phyloP scores from a whole-genome alignment of 2,329 filamentous ascomycete species.

The Rutstroemia sydowiana region DNA sequence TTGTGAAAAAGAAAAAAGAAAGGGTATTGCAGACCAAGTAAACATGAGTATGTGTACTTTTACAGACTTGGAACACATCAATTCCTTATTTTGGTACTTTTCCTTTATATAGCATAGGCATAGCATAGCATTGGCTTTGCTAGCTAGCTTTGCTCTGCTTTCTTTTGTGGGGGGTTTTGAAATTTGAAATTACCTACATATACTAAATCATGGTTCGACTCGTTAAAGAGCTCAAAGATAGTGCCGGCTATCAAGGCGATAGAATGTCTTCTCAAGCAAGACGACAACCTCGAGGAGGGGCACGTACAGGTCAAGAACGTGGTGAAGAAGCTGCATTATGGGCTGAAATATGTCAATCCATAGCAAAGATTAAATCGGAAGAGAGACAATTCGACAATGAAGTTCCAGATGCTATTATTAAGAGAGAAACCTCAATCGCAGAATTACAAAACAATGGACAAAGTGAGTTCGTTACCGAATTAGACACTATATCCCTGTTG shows the following conservation, averaged over 20 bases:
- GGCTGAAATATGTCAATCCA: constrained; percentile 10
- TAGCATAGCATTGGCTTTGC: no score
- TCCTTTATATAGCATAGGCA: no score
- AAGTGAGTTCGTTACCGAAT: constrained; percentile 10
- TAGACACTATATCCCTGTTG: not conserved
- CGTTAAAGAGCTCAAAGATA: not conserved
- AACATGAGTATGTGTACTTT: no score
- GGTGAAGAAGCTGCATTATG: constrained; percentile 15
- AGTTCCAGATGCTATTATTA: constrained; percentile 15
- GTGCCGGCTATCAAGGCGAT: not conserved
- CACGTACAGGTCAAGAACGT: constrained; percentile 14
- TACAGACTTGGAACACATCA: no score
- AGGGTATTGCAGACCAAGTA: no score
- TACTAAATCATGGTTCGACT: not conserved
- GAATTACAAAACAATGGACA: constrained; percentile 10
- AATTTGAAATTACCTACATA: not conserved
- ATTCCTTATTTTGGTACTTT: no score
- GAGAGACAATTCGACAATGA: constrained; percentile 10
- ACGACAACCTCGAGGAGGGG: constrained; percentile 14
- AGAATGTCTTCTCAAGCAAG: constrained; percentile 14
- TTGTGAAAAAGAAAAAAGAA: no score
- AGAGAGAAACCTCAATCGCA: constrained; percentile 13
- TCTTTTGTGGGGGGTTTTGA: no score
- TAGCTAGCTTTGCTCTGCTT: no score
- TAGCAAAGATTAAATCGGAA: constrained; percentile 12